A percentile compares a stretch with the other conserved stretches of the same genome.
Conservation (phyloP, 2,329 filamentous ascomycete species). For the Raffaelea deltoideospora region DNA sequence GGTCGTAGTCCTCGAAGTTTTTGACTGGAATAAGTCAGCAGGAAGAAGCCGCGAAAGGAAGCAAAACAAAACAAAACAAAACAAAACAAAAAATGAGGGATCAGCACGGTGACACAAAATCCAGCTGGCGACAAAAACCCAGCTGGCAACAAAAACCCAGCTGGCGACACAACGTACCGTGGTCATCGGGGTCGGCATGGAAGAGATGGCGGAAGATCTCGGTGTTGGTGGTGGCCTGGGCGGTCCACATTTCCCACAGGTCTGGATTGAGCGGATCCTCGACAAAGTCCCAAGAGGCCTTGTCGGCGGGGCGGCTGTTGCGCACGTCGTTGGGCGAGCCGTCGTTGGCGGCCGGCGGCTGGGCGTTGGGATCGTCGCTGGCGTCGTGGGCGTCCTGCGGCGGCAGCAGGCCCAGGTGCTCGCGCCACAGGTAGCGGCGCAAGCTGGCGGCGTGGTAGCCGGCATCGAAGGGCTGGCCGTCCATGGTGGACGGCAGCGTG, state of each 20-base stretch:
- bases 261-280: conserved; percentile 55
- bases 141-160: no score
- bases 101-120: neutral
- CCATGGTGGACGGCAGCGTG: conserved; percentile 57
- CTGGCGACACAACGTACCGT: conserved; percentile 41
- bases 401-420: conserved; percentile 74
- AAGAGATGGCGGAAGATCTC: conserved; percentile 65
- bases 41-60: neutral
- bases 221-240: conserved; percentile 55
- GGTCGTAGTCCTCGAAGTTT: conserved; percentile 80
- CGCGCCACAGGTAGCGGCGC: conserved; percentile 74
- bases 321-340: conserved; percentile 50
- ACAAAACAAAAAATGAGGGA: neutral
- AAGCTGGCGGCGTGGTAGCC: conserved; percentile 66
- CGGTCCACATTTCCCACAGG: conserved; percentile 55
- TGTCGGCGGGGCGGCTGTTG: conserved; percentile 43
- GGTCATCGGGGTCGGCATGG: conserved; percentile 78
- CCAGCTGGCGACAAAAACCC: no score
- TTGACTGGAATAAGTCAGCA: conserved; percentile 36
- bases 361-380: conserved; percentile 58
- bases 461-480: conserved; percentile 59
- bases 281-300: conserved; percentile 42
- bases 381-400: conserved; percentile 55
- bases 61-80: neutral
- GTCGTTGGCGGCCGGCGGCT: conserved; percentile 48